Evolutionary conservation across 306 rosid species (phyloP).

Genomic region (Morella rubra): DNA sequence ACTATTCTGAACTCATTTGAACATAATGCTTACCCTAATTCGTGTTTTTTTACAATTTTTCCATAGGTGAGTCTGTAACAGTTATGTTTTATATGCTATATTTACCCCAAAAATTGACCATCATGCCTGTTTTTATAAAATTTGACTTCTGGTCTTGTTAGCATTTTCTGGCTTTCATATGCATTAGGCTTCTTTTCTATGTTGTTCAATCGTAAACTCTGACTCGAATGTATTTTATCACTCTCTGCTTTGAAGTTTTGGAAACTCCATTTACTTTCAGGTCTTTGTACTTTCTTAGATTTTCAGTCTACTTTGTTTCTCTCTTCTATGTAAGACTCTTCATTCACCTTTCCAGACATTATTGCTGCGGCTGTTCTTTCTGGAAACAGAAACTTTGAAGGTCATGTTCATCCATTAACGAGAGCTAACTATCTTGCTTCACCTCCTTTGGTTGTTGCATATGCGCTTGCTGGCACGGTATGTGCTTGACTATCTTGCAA

Average conservation of each 20-base stretch:
- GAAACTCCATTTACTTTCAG: not conserved
- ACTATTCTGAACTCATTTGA: too few relatives aligned
- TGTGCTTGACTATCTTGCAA: not conserved
- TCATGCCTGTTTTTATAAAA: not conserved
- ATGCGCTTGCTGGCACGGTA: conserved; percentile 50
- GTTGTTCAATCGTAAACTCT: not conserved
- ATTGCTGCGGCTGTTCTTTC: conserved; percentile 46
- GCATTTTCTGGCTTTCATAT: too few relatives aligned
- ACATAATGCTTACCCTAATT: too few relatives aligned
- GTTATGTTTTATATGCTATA: too few relatives aligned
- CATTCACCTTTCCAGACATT: conserved; percentile 33
- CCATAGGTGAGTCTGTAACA: too few relatives aligned
- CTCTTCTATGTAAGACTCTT: not conserved
- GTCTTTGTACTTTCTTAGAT: not conserved
- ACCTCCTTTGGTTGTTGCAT: conserved; percentile 49
- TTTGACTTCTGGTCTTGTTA: not conserved
- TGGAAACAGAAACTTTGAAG: conserved; percentile 53
- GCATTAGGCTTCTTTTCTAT: not conserved
- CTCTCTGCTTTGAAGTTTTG: not conserved
- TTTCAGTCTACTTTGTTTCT: not conserved
- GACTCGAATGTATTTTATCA: not conserved
- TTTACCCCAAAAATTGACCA: not conserved
- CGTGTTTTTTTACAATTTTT: too few relatives aligned
- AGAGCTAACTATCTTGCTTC: conserved; percentile 56
- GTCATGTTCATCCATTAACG: conserved; percentile 41